Percentiles rank a stretch among this genome's conserved stretches.
These are phyloP conservation scores for Stylosanthes scabra DNA, from an alignment of 331 rosid species.

Conservation along the genomic window DNA sequence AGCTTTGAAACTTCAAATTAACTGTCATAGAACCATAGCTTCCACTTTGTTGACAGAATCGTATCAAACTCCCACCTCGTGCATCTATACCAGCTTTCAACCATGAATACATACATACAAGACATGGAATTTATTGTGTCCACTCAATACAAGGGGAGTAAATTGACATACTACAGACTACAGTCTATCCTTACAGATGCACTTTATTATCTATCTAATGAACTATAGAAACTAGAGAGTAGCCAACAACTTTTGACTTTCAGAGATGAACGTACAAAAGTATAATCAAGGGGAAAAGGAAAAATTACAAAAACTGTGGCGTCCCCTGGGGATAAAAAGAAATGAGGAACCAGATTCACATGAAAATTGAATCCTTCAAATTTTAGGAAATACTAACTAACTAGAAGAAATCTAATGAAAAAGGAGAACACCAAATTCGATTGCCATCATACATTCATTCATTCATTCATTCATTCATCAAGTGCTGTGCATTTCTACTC, in stretches of 20 bases:
- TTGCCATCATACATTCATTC: conserved; percentile 15
- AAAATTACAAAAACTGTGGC: too few species aligned
- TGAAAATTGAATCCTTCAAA: neutral
- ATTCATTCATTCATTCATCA: neutral
- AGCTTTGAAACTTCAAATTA: conserved; percentile 10
- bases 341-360: neutral
- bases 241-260: conserved; percentile 11
- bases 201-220: neutral
- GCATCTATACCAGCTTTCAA: too few species aligned
- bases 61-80: conserved; percentile 18
- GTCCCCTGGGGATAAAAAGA: too few species aligned
- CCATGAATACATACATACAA: conserved; percentile 11
- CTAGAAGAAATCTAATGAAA: neutral
- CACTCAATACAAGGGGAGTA: neutral
- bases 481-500: conserved; percentile 37
- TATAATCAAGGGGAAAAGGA: too few species aligned
- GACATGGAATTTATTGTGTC: conserved; percentile 14
- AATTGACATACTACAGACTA: conserved; percentile 9
- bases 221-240: conserved; percentile 5
- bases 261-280: conserved; percentile 18
- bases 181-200: conserved; percentile 15
- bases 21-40: conserved; percentile 8
- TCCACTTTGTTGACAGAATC: conserved; percentile 5
- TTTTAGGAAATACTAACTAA: neutral
- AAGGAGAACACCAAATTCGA: conserved; percentile 44